A percentile compares a stretch with the other conserved stretches of the same genome.
phyloP scores from a whole-genome alignment of 352 stramenopile genomes.

The Phytophthora melonis region DNA sequence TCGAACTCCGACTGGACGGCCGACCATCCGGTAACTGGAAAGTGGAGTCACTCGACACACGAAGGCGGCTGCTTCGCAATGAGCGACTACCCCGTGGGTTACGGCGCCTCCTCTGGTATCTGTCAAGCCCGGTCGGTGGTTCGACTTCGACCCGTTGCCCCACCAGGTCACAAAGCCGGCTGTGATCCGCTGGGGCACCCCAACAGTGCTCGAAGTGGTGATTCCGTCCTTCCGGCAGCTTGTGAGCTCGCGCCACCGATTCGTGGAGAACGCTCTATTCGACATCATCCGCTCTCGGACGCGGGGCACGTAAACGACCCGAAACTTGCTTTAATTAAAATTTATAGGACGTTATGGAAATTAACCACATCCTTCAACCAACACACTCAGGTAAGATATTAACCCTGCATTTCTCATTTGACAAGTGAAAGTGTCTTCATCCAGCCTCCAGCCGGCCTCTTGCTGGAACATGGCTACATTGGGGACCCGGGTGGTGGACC shows the following conservation, averaged over 20 bases:
- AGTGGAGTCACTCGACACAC: background rate
- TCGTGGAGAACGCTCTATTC: conserved; percentile 14
- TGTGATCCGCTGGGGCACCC: no score
- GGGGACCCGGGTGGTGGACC: no score
- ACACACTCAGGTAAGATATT: no score
- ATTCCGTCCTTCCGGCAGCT: conserved; percentile 16
- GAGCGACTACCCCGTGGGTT: background rate
- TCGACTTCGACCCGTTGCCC: background rate
- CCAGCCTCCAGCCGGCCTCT: no score
- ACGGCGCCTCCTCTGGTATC: background rate
- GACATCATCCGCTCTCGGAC: background rate
- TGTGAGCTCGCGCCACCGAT: conserved; percentile 2
- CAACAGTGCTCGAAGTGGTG: conserved; percentile 1
- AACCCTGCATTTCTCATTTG: no score
- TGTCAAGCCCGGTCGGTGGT: conserved; percentile 1
- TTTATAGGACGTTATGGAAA: no score
- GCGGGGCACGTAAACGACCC: no score
- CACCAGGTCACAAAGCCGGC: no score
- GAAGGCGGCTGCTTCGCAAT: conserved; percentile 6
- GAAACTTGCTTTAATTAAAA: no score
- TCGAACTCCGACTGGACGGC: conserved; percentile 4
- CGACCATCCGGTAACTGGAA: background rate
- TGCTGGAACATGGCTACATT: no score
- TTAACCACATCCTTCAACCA: no score
- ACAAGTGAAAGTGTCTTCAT: no score